A percentile compares a stretch with the other conserved stretches of the same genome.
These are phyloP conservation scores for Cunninghamia lanceolata DNA, from an alignment of 75 land plant genomes.

Conservation along the genomic window DNA sequence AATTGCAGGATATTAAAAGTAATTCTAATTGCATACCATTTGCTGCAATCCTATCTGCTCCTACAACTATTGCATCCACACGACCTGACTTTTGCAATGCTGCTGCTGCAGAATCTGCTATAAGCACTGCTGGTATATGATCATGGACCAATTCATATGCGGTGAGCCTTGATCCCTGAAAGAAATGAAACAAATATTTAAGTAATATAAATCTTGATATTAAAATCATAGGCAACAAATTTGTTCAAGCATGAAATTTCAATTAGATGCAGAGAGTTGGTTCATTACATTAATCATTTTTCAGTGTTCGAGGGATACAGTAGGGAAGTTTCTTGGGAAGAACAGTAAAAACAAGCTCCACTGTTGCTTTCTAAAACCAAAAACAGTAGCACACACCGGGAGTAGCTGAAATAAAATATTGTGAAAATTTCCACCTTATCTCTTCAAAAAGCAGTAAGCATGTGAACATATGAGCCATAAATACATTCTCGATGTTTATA, in stretches of 20 bases:
- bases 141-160: constrained; percentile 96
- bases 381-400: background rate
- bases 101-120: constrained; percentile 97
- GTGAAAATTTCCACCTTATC: background rate
- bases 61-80: constrained; percentile 91
- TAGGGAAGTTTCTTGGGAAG: background rate
- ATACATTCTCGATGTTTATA: background rate
- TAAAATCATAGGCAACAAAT: background rate
- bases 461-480: background rate
- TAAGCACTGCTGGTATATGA: constrained; percentile 85
- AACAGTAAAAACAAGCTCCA: background rate
- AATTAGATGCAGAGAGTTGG: background rate
- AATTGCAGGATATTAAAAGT: background rate
- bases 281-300: background rate
- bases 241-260: background rate
- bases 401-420: background rate
- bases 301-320: background rate
- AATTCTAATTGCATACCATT: constrained; percentile 55
- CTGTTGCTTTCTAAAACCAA: background rate
- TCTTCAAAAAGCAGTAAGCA: background rate
- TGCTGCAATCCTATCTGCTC: constrained; percentile 96
- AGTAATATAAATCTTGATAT: background rate
- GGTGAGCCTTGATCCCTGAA: constrained; percentile 96
- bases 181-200: background rate
- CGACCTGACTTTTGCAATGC: constrained; percentile 70